Evolutionary conservation across 768 basidiomycete genomes (phyloP).

Genomic region (Psilocybe subaeruginosa): DNA sequence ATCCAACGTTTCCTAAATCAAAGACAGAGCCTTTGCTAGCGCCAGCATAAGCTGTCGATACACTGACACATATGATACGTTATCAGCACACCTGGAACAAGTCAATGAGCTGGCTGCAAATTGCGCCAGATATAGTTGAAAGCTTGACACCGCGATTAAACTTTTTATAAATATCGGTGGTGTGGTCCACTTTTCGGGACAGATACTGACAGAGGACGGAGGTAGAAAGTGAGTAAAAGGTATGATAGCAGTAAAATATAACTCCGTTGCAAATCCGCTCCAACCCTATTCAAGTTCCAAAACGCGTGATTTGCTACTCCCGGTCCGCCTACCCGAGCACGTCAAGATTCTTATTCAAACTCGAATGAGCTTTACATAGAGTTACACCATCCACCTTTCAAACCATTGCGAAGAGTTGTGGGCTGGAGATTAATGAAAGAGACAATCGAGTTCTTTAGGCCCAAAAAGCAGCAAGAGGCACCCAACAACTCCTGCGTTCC

Average conservation of each 20-base stretch:
- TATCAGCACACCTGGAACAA: neutral
- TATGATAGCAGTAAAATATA: neutral
- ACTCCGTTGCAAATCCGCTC: neutral
- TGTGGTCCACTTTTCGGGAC: neutral
- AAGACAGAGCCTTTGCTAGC: neutral
- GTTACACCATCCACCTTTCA: too few species aligned
- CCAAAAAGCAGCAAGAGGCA: too few species aligned
- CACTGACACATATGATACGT: neutral
- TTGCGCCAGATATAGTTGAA: neutral
- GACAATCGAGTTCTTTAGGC: too few species aligned
- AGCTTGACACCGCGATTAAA: neutral
- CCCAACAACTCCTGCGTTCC: too few species aligned
- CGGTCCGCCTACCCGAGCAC: neutral
- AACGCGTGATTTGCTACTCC: neutral
- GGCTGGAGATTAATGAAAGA: too few species aligned
- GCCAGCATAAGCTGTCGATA: neutral
- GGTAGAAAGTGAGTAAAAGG: neutral
- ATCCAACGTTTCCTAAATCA: neutral
- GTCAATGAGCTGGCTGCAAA: neutral
- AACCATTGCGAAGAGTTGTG: too few species aligned
- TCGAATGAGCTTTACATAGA: too few species aligned
- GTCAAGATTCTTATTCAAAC: too few species aligned
- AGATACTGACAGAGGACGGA: neutral
- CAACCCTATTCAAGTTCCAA: neutral
- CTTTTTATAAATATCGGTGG: neutral